A percentile compares a stretch with the other conserved stretches of the same genome.
These are phyloP conservation scores for Fusarium abutilonis DNA, from an alignment of 2,329 filamentous ascomycete genomes.

Conservation along the genomic window DNA sequence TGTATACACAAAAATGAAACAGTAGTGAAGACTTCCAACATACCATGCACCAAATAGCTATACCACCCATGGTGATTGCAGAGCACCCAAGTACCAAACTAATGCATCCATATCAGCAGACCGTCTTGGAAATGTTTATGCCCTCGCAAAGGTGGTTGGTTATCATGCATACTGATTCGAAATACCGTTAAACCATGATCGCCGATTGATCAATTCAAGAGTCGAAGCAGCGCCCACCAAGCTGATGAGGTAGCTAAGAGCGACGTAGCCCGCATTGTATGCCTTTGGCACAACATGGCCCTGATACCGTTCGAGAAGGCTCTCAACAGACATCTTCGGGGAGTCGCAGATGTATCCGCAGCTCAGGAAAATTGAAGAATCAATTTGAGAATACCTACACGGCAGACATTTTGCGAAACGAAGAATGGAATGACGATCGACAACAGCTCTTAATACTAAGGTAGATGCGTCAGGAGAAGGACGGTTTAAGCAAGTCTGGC, in stretches of 20 bases:
- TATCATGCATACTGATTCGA: slow-evolving; percentile 14
- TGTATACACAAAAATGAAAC: slow-evolving; percentile 5
- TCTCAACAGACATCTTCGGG: slow-evolving; percentile 14
- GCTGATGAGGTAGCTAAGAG: slow-evolving; percentile 21
- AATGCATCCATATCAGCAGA: slow-evolving; percentile 4
- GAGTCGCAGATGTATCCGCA: not conserved
- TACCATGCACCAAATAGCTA: slow-evolving; percentile 27
- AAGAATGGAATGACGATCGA: not conserved
- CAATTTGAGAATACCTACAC: not conserved
- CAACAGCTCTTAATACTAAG: not conserved
- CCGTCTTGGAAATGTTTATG: not conserved
- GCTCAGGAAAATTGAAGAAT: not conserved
- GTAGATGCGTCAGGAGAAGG: not conserved
- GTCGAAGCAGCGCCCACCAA: slow-evolving; percentile 25
- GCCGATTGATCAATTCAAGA: slow-evolving; percentile 18
- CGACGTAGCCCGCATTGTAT: slow-evolving; percentile 18
- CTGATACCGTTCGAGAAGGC: slow-evolving; percentile 12
- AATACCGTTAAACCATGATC: slow-evolving; percentile 25
- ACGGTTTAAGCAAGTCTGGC: not conserved
- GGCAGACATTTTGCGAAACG: too few relatives aligned
- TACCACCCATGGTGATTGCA: slow-evolving; percentile 23
- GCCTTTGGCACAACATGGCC: slow-evolving; percentile 21
- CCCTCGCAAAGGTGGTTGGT: not conserved
- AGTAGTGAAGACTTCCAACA: slow-evolving; percentile 41
- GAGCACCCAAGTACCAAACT: slow-evolving; percentile 15